Evolutionary conservation across 2,329 filamentous ascomycete genomes (phyloP), one percentile per base, ranked within the genome.

Genomic region (Paecilomyces dactylethromorphus): DNA sequence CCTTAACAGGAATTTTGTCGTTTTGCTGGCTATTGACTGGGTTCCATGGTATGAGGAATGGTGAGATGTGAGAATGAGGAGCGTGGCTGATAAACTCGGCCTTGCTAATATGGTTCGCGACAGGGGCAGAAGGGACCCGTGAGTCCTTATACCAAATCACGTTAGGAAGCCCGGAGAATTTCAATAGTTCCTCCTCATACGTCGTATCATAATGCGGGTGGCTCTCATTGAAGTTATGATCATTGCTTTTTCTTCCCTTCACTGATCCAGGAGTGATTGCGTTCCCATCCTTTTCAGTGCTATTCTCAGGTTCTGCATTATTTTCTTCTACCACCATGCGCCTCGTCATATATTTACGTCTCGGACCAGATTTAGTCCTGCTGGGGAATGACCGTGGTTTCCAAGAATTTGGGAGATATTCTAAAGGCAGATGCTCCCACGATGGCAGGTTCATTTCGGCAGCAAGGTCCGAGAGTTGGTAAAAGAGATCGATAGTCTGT

Each of bases 351-450:
- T 45, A 45, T n/a, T 18, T 45, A 6, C 39, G 39, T 10, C 39
- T 18, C 3, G 39, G 39, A 2, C 39, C 39, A 1, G 39, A 45
- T 18, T 45, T 45, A 45, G 39, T 45, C 39, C 39, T 45, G 39
- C 15, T 18, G n/a, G 39, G 39, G 10, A 45, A 77, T 13, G 74
- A 81, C 50, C 83, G 87, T 64, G 80, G 80, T 24, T 78, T 92
- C 26, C 72, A 76, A 1, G 82, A 87, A 57, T 80, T 87, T 63
- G 66, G 66, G 10, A 67, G 55, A n/a, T 62, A 59, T 1, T 56
- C 32, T 3, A 21, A 51, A 8, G 65, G 64, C 26, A 69, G 59
- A 21, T 58, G 13, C 54, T 60, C 60, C 68, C 68, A 69, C 35
- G 61, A 56, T 1, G 53, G 13, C 13, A 64, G 18, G 0, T 56